Evolutionary conservation across 1,139 yeast genomes (phyloP), one percentile per base, ranked within the genome.

Genomic region (Geotrichum cucujoidarum): DNA sequence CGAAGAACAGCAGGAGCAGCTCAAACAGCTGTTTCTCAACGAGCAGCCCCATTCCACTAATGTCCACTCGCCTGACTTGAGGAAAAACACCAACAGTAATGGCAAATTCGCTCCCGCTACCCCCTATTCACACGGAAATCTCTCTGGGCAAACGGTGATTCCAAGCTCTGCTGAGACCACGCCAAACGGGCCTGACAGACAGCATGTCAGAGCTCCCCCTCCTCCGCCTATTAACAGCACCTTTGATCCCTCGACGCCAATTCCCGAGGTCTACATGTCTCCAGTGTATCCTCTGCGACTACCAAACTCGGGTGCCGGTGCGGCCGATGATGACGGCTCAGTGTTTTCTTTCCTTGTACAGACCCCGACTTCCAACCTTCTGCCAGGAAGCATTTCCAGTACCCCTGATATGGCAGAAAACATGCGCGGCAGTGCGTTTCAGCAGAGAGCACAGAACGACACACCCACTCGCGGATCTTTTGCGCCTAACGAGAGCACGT

Each of bases 311-410:
- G 31, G 10, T 6, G 25, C 25, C 33, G 25, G 25, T n/a, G 6
- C 37, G 2, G 29, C 22, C 21, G 48, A 45, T 18, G 48, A 45
- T 33, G 48, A 45, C 8, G 48, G 48, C 20, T 45, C 48, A 11
- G 48, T 45, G 13, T 45, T 45, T 24, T 40, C 44, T 5, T 45
- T 45, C 22, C 18, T 45, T 5, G 44, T 40, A 11, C 25, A 45
- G 13, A 45, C 48, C 8, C 48, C 48, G 6, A 30, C 48, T 8
- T 38, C 48, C 3, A 25, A 38, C 1, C 40, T 32, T 10, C 43
- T 24, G 2, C 39, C 43, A 10, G 30, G 13, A 13, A 35, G 33
- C 4, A 36, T 44, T 24, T 6, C 30, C 34, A 16, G 33, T 10
- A 34, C 40, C 2, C 36, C 47, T 21, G 21, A 30, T 4, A 14